phyloP scores from a whole-genome alignment of 306 rosid genomes.

The Luffa aegyptiaca region DNA sequence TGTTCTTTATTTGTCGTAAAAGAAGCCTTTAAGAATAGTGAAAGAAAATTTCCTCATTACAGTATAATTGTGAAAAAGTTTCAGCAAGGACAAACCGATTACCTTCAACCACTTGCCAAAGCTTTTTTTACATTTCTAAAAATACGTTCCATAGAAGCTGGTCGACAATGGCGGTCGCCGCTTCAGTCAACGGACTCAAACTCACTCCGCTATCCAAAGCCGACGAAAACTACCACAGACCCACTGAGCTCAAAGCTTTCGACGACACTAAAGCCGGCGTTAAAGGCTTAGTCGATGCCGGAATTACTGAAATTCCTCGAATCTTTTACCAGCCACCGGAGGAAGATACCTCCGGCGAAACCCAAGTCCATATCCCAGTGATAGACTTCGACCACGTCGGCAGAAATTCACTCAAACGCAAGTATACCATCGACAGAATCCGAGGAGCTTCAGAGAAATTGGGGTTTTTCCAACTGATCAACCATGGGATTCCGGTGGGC shows the following conservation, averaged over 20 bases:
- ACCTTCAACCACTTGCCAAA: background rate
- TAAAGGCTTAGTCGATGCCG: slow-evolving; percentile 59
- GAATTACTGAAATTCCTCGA: slow-evolving; percentile 34
- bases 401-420: slow-evolving; percentile 4
- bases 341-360: background rate
- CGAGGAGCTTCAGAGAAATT: slow-evolving; percentile 26
- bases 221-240: slow-evolving; percentile 2
- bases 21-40: too few relatives aligned
- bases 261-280: slow-evolving; percentile 50
- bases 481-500: slow-evolving; percentile 26
- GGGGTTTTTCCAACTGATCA: slow-evolving; percentile 37
- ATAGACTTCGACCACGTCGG: slow-evolving; percentile 26
- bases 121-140: too few relatives aligned
- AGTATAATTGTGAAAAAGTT: too few relatives aligned
- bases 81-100: too few relatives aligned
- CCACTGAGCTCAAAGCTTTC: slow-evolving; percentile 18
- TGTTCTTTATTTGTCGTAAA: too few relatives aligned
- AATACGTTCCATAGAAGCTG: background rate
- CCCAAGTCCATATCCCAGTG: slow-evolving; percentile 14
- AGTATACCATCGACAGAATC: slow-evolving; percentile 10
- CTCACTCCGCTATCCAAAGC: background rate
- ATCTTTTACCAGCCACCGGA: slow-evolving; percentile 20
- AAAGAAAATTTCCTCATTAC: too few relatives aligned
- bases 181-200: background rate
- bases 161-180: background rate